Conservation (phyloP, 73 alveolate genomes). For the Paraurostyla sp. region DNA sequence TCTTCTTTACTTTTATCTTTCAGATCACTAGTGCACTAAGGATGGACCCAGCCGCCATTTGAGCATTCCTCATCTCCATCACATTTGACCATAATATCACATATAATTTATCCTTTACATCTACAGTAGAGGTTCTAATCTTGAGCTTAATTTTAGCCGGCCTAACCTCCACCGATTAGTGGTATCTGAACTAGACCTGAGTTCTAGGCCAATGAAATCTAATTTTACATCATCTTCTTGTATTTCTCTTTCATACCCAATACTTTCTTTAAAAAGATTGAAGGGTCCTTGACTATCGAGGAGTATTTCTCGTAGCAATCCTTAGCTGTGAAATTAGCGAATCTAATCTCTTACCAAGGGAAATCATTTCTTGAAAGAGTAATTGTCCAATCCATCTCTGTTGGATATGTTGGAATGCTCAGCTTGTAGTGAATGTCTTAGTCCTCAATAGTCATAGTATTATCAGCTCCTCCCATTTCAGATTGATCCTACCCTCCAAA, state of each 20-base stretch:
- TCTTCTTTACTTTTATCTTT: conserved; percentile 60
- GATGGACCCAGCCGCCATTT: conserved; percentile 77
- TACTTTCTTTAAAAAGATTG: conserved; percentile 58
- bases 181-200: not conserved
- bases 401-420: conserved; percentile 59
- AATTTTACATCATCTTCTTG: conserved; percentile 58
- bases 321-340: conserved; percentile 61
- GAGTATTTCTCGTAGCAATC: conserved; percentile 74
- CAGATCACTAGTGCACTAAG: conserved; percentile 67
- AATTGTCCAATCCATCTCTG: conserved; percentile 74
- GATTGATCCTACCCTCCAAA: not conserved
- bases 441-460: not conserved
- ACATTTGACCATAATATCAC: conserved; percentile 64
- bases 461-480: not conserved
- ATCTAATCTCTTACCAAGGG: conserved; percentile 75
- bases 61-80: conserved; percentile 72
- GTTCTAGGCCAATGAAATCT: not conserved
- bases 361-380: conserved; percentile 73
- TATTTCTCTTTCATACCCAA: conserved; percentile 61
- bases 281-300: conserved; percentile 56
- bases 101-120: conserved; percentile 39
- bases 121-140: conserved; percentile 32
- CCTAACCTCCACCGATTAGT: not conserved
- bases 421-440: conserved; percentile 46
- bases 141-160: not conserved